Evolutionary conservation across 345 rosid species (phyloP).

Genomic region (Sisymbrium irio): DNA sequence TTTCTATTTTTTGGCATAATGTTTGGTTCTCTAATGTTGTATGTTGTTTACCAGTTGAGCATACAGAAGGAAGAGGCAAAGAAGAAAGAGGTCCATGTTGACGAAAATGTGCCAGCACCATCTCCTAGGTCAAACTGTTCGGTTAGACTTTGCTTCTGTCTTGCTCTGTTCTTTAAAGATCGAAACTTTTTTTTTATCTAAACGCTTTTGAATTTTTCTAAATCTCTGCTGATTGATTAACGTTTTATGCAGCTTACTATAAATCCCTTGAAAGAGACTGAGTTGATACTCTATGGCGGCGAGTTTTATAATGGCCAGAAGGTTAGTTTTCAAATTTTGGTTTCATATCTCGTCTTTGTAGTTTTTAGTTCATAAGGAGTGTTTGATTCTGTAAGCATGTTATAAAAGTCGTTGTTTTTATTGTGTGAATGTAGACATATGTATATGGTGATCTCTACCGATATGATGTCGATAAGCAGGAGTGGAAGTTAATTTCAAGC

Average conservation of each 20-base stretch:
- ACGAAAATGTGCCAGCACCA: conserved; percentile 86
- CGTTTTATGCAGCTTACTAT: conserved; percentile 50
- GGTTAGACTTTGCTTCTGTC: conserved; percentile 39
- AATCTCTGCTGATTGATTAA: not conserved
- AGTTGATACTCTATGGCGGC: conserved; percentile 80
- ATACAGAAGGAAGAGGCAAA: conserved; percentile 90
- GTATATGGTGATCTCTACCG: conserved; percentile 90
- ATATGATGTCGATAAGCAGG: conserved; percentile 83
- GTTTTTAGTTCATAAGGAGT: not conserved
- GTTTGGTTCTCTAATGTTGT: not conserved
- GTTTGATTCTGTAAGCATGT: not conserved
- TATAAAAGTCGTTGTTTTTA: not conserved
- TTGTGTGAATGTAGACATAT: conserved; percentile 57
- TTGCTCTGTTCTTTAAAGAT: not conserved
- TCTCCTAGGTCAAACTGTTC: conserved; percentile 90
- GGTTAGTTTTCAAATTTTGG: conserved; percentile 41
- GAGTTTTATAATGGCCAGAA: conserved; percentile 93
- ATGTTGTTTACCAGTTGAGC: conserved; percentile 47
- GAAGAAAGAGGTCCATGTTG: conserved; percentile 90
- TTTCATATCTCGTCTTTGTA: not conserved
- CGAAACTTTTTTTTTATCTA: not conserved
- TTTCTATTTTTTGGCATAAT: not conserved
- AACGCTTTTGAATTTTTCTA: not conserved
- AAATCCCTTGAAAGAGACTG: conserved; percentile 86
- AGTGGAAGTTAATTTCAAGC: conserved; percentile 83